Conservation (phyloP, 176 grass and related monocot species). For the Panicum miliaceum region DNA sequence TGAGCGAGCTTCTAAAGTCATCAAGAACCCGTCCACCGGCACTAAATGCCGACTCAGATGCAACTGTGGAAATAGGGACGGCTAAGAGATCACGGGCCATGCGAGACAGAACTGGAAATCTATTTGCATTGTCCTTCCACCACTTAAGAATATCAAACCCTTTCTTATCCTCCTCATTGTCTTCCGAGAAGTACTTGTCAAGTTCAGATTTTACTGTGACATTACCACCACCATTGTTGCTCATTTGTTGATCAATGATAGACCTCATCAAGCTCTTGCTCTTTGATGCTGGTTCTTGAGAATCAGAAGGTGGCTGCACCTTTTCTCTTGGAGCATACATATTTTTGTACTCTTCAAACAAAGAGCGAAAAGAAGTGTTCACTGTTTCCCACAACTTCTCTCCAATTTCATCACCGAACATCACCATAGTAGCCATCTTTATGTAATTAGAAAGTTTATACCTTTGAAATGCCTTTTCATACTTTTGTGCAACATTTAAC, state of each 20-base stretch:
- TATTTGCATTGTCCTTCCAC: conserved; percentile 3
- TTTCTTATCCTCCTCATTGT: background rate
- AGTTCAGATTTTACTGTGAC: background rate
- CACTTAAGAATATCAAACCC: conserved; percentile 8
- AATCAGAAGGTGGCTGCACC: background rate
- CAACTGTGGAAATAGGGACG: background rate
- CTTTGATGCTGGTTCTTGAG: background rate
- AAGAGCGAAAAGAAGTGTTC: background rate
- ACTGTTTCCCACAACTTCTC: background rate
- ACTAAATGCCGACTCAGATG: conserved; percentile 3
- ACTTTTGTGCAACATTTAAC: no score
- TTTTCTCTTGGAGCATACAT: background rate
- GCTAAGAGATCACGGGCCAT: background rate
- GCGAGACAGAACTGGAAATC: background rate
- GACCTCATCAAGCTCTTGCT: background rate
- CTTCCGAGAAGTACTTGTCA: background rate
- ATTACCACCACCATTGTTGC: background rate
- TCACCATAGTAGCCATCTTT: background rate
- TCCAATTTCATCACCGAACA: background rate
- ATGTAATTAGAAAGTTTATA: background rate
- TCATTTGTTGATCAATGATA: background rate
- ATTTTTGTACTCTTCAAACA: conserved; percentile 1
- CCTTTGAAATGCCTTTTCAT: no score
- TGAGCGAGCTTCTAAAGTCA: no score
- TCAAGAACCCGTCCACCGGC: no score